Percentiles rank a stretch among this genome's conserved stretches.
Conservation (phyloP, 495 filamentous ascomycete genomes). For the Daldinia vernicosa region DNA sequence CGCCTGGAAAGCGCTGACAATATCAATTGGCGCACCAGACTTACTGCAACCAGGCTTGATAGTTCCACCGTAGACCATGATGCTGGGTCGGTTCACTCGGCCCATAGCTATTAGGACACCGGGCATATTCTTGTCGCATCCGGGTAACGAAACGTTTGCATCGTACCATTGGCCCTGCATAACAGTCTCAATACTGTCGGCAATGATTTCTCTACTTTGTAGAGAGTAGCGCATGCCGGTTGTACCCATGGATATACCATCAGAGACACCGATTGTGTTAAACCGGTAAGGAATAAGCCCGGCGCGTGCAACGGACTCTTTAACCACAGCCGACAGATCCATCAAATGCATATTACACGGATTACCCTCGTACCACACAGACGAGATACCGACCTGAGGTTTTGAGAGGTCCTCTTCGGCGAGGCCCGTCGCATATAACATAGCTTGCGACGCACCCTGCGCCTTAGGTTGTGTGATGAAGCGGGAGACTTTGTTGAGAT, state of each 20-base stretch:
- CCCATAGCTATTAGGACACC: conserved; percentile 99
- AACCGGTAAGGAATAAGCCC: conserved; percentile 89
- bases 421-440: conserved; percentile 96
- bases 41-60: conserved; percentile 90
- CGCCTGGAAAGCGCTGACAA: conserved; percentile 96
- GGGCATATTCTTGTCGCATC: conserved; percentile 99
- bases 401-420: conserved; percentile 86
- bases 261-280: conserved; percentile 96
- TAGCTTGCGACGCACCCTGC: conserved; percentile 97
- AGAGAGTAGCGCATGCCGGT: conserved; percentile 93
- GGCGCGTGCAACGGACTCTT: conserved; percentile 82
- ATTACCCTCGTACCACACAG: conserved; percentile 89
- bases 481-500: conserved; percentile 83
- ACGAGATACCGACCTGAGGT: conserved; percentile 96
- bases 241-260: conserved; percentile 83
- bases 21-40: conserved; percentile 83
- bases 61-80: conserved; percentile 97
- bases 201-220: conserved; percentile 94
- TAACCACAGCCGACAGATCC: conserved; percentile 82
- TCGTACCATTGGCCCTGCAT: conserved; percentile 99
- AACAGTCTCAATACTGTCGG: conserved; percentile 97
- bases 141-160: conserved; percentile 97
- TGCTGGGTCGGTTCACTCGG: conserved; percentile 86
- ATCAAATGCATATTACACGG: conserved; percentile 99
- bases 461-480: conserved; percentile 94